Evolutionary conservation across 345 rosid genomes (phyloP).

Genomic region (Camelina sativa): DNA sequence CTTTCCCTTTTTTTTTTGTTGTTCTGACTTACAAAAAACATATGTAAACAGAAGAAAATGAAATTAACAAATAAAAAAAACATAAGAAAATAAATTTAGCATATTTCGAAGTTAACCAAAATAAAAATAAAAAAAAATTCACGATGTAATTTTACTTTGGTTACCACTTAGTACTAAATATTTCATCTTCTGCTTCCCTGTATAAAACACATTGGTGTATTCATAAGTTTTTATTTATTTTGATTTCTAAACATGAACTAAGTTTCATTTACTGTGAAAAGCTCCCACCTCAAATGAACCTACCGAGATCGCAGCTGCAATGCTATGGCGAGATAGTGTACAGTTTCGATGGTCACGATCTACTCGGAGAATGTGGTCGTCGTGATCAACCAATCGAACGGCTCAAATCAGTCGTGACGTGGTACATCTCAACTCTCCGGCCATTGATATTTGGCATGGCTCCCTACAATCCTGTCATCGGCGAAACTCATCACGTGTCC

Average conservation of each 20-base stretch:
- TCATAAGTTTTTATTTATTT: neutral
- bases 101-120: too few species aligned
- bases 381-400: slow-evolving; percentile 60
- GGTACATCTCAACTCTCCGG: slow-evolving; percentile 71
- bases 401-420: slow-evolving; percentile 57
- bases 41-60: too few species aligned
- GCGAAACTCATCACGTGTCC: slow-evolving; percentile 93
- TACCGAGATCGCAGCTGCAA: slow-evolving; percentile 87
- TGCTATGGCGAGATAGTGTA: slow-evolving; percentile 70
- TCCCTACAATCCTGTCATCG: slow-evolving; percentile 85
- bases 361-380: slow-evolving; percentile 50
- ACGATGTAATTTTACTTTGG: neutral
- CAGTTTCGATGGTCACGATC: slow-evolving; percentile 52
- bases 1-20: too few species aligned
- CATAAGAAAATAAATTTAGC: too few species aligned
- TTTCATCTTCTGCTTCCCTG: too few species aligned
- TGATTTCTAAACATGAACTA: neutral
- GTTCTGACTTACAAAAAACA: too few species aligned
- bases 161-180: neutral
- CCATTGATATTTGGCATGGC: slow-evolving; percentile 67
- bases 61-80: too few species aligned
- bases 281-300: slow-evolving; percentile 77
- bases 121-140: too few species aligned
- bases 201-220: too few species aligned
- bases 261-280: slow-evolving; percentile 25